Evolutionary conservation across 805 yeast species (phyloP).

Genomic region (Metschnikowia colocasiae): DNA sequence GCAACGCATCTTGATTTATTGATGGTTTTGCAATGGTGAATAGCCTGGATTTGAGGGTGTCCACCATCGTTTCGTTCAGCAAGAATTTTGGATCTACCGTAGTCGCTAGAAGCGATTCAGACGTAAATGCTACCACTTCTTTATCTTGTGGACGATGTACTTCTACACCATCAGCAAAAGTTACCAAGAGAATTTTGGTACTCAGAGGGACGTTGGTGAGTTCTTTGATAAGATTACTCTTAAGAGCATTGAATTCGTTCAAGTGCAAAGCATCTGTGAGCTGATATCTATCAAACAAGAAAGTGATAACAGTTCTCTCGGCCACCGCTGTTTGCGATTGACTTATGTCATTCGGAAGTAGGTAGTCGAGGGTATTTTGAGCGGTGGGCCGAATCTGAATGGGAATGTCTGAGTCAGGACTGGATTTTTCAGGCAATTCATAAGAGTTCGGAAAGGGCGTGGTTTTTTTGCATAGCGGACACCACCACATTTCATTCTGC

Average conservation of each 20-base stretch:
- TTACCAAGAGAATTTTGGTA: constrained; percentile 22
- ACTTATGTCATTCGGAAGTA: constrained; percentile 27
- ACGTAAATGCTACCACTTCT: background rate
- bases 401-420: constrained; percentile 26
- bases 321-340: constrained; percentile 8
- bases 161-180: constrained; percentile 28
- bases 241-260: constrained; percentile 15
- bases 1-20: background rate
- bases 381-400: constrained; percentile 23
- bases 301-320: constrained; percentile 16
- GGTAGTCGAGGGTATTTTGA: constrained; percentile 29
- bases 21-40: background rate
- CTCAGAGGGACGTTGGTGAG: constrained; percentile 16
- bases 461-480: constrained; percentile 33
- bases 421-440: constrained; percentile 11
- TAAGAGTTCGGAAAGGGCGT: constrained; percentile 22
- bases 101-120: background rate
- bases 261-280: constrained; percentile 22
- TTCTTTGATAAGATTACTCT: constrained; percentile 13
- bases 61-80: constrained; percentile 3
- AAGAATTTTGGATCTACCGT: background rate
- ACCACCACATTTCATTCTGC: constrained; percentile 34
- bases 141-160: constrained; percentile 17
- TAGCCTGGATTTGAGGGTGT: constrained; percentile 9
- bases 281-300: constrained; percentile 31